Evolutionary conservation across 1,284 basidiomycete species (phyloP).

Genomic region (Rugosomyces carneus): DNA sequence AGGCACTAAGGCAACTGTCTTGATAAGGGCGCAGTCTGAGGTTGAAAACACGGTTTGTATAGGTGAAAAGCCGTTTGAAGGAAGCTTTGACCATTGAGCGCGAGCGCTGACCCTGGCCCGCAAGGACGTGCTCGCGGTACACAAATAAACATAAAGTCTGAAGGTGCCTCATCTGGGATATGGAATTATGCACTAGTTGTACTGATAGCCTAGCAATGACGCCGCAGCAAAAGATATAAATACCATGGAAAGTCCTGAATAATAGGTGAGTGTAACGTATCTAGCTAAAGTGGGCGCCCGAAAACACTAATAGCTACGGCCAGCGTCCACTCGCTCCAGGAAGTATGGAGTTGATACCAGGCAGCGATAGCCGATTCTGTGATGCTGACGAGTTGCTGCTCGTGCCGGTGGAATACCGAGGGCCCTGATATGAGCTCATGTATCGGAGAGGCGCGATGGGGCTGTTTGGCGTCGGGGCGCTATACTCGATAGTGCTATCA

Average conservation of each 20-base stretch:
- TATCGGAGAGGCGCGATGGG: constrained; percentile 13
- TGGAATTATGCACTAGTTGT: background rate
- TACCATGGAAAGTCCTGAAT: background rate
- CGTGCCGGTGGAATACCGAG: constrained; percentile 8
- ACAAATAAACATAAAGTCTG: background rate
- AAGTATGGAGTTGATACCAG: constrained; percentile 16
- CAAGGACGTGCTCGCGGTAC: background rate
- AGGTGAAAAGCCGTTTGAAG: constrained; percentile 10
- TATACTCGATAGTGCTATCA: constrained; percentile 12
- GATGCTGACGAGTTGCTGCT: constrained; percentile 4
- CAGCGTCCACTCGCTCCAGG: constrained; percentile 16
- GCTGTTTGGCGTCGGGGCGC: constrained; percentile 6
- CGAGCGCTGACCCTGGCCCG: background rate
- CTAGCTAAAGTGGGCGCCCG: constrained; percentile 10
- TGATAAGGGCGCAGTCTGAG: constrained; percentile 84
- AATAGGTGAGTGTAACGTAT: constrained; percentile 12
- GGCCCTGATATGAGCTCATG: constrained; percentile 8
- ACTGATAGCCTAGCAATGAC: background rate
- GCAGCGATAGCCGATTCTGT: constrained; percentile 11
- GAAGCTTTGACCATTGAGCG: constrained; percentile 9
- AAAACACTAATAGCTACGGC: constrained; percentile 9
- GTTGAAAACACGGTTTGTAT: background rate
- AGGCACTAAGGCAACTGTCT: constrained; percentile 77
- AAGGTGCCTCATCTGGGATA: background rate
- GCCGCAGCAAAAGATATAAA: background rate